phyloP scores from a whole-genome alignment of 768 basidiomycete genomes.

The Kondoa malvinella region DNA sequence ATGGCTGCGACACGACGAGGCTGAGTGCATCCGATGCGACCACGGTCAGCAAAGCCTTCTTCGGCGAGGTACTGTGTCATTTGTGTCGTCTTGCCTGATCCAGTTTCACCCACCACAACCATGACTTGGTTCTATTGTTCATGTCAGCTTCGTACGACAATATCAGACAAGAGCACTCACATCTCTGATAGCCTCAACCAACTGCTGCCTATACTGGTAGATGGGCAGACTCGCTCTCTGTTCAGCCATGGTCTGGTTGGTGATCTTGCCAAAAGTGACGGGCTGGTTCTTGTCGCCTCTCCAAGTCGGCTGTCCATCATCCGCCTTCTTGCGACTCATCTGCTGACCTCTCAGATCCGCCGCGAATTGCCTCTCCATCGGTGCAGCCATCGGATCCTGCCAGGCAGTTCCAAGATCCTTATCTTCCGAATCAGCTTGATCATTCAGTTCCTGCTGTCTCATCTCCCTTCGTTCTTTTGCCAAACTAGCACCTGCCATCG shows the following conservation, averaged over 20 bases:
- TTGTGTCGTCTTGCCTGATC: slow-evolving; percentile 96
- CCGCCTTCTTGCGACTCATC: slow-evolving; percentile 41
- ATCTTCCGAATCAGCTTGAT: slow-evolving; percentile 80
- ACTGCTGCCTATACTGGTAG: slow-evolving; percentile 76
- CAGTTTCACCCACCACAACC: slow-evolving; percentile 95
- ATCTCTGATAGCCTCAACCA: slow-evolving; percentile 76
- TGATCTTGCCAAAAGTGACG: slow-evolving; percentile 87
- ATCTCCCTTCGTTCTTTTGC: slow-evolving; percentile 91
- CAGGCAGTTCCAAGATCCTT: slow-evolving; percentile 90
- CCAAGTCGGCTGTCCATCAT: slow-evolving; percentile 81
- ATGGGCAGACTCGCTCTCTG: slow-evolving; percentile 83
- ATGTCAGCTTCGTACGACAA: slow-evolving; percentile 14
- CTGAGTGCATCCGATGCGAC: slow-evolving; percentile 90
- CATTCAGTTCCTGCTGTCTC: slow-evolving; percentile 83
- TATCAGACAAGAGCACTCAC: slow-evolving; percentile 40
- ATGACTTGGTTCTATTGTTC: slow-evolving; percentile 69
- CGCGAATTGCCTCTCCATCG: slow-evolving; percentile 71
- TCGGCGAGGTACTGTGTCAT: slow-evolving; percentile 98
- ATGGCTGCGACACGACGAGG: slow-evolving; percentile 98
- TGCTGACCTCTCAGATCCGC: slow-evolving; percentile 54
- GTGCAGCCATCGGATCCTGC: slow-evolving; percentile 93
- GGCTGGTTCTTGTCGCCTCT: slow-evolving; percentile 60
- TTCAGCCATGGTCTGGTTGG: slow-evolving; percentile 74
- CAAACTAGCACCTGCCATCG: slow-evolving; percentile 76
- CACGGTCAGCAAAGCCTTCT: slow-evolving; percentile 72